These are phyloP conservation scores for Cicer judaicum DNA, from an alignment of 306 rosid genomes.

Conservation along the genomic window DNA sequence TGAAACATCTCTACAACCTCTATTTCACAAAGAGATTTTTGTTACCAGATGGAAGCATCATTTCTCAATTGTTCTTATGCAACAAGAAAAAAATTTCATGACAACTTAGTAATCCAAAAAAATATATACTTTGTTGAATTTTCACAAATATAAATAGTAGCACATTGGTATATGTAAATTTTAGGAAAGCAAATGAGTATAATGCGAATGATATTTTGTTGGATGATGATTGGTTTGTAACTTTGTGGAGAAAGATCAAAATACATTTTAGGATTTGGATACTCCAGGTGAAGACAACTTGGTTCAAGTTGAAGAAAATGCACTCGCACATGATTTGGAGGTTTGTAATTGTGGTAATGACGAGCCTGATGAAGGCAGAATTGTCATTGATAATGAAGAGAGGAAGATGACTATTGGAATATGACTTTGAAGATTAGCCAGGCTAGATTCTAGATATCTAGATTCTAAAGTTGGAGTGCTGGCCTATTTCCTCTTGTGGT, in stretches of 20 bases:
- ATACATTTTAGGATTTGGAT: not conserved
- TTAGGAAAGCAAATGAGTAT: not conserved
- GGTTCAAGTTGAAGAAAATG: not conserved
- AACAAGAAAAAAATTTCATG: conserved; percentile 24
- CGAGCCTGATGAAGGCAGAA: not conserved
- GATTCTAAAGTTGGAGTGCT: not conserved
- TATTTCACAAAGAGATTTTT: conserved; percentile 26
- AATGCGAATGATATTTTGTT: not conserved
- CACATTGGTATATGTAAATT: no score
- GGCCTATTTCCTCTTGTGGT: not conserved
- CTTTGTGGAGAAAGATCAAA: not conserved
- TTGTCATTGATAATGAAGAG: not conserved
- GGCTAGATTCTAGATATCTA: not conserved
- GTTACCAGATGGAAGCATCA: conserved; percentile 36
- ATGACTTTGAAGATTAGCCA: not conserved
- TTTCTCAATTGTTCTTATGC: conserved; percentile 23
- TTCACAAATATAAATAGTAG: not conserved
- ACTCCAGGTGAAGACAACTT: not conserved
- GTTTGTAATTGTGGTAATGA: not conserved
- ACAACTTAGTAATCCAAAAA: conserved; percentile 14
- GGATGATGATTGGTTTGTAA: not conserved
- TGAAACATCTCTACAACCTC: not conserved
- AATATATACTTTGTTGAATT: not conserved
- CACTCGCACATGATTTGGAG: not conserved
- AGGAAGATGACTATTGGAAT: not conserved